Percentiles rank a stretch among this genome's conserved stretches.
These are phyloP conservation scores for Xerocomellus intermedius DNA, from an alignment of 768 basidiomycete genomes.

Conservation along the genomic window DNA sequence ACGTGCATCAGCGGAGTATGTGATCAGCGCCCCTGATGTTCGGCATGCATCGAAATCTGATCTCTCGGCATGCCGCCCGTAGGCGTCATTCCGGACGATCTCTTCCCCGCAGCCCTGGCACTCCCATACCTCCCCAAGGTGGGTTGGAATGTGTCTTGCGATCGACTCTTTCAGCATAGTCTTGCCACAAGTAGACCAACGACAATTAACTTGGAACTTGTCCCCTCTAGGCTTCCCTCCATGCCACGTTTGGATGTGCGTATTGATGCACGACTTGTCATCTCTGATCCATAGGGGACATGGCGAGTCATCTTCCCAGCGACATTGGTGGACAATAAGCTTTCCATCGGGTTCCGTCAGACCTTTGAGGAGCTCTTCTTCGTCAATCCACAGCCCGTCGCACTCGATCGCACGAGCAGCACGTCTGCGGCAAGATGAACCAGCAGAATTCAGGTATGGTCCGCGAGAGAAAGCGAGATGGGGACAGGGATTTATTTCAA, in stretches of 20 bases:
- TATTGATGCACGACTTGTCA: constrained; percentile 12
- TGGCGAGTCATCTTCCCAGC: constrained; percentile 3
- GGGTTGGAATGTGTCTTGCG: constrained; percentile 15
- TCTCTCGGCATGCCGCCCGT: constrained; percentile 2
- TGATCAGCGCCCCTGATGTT: constrained; percentile 5
- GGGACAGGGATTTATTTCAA: no score
- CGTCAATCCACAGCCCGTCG: constrained; percentile 5
- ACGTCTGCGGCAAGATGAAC: not conserved
- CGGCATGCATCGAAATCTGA: constrained; percentile 3
- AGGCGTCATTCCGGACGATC: constrained; percentile 8
- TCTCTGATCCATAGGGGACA: constrained; percentile 18
- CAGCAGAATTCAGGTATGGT: not conserved
- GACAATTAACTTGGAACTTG: constrained; percentile 5
- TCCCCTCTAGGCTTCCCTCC: constrained; percentile 8
- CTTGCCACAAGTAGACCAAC: constrained; percentile 14
- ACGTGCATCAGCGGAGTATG: constrained; percentile 4
- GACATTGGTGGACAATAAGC: constrained; percentile 8
- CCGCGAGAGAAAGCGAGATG: not conserved
- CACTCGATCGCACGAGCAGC: not conserved
- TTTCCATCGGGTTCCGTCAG: not conserved
- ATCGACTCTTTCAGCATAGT: constrained; percentile 27
- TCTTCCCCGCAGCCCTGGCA: constrained; percentile 17
- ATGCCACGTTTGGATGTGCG: constrained; percentile 22
- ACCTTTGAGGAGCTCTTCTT: constrained; percentile 9
- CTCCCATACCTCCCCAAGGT: constrained; percentile 17